These are phyloP conservation scores for Aspergillus flavus DNA, from an alignment of 2,329 filamentous ascomycete genomes.

Conservation along the genomic window DNA sequence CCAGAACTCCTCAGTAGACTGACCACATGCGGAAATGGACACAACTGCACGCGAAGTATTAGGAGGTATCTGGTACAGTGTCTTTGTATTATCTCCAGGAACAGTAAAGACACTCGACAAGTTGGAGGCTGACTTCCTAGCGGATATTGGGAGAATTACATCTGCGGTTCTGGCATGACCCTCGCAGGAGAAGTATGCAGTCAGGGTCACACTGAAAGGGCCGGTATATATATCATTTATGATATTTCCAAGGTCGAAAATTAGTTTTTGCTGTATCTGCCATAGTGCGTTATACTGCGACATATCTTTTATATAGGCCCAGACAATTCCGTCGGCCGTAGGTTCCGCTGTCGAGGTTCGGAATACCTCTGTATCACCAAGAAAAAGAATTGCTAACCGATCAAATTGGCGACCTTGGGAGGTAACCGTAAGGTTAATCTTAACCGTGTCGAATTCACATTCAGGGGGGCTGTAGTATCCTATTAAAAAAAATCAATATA, in stretches of 20 bases:
- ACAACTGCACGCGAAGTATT: slow-evolving; percentile 72
- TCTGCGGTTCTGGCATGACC: not conserved
- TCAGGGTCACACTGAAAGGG: slow-evolving; percentile 66
- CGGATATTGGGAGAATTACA: not conserved
- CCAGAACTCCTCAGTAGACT: slow-evolving; percentile 81
- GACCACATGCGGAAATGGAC: slow-evolving; percentile 75
- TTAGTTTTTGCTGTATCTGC: slow-evolving; percentile 69
- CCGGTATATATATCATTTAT: slow-evolving; percentile 73
- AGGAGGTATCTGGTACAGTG: slow-evolving; percentile 39
- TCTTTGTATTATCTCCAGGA: slow-evolving; percentile 35
- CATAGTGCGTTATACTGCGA: slow-evolving; percentile 71
- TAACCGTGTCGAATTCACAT: slow-evolving; percentile 73
- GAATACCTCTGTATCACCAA: slow-evolving; percentile 79
- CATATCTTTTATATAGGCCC: slow-evolving; percentile 80
- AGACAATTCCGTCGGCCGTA: slow-evolving; percentile 68
- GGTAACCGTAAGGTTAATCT: slow-evolving; percentile 74
- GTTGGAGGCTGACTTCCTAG: not conserved
- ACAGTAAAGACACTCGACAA: not conserved
- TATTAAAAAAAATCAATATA: not conserved
- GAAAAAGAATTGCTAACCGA: slow-evolving; percentile 72
- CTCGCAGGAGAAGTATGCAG: not conserved
- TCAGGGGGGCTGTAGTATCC: not conserved
- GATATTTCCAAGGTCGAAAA: slow-evolving; percentile 78
- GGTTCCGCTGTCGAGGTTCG: slow-evolving; percentile 82
- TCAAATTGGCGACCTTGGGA: slow-evolving; percentile 76